Evolutionary conservation across 2,329 filamentous ascomycete genomes (phyloP).

Genomic region (Coniochaeta ligniaria): DNA sequence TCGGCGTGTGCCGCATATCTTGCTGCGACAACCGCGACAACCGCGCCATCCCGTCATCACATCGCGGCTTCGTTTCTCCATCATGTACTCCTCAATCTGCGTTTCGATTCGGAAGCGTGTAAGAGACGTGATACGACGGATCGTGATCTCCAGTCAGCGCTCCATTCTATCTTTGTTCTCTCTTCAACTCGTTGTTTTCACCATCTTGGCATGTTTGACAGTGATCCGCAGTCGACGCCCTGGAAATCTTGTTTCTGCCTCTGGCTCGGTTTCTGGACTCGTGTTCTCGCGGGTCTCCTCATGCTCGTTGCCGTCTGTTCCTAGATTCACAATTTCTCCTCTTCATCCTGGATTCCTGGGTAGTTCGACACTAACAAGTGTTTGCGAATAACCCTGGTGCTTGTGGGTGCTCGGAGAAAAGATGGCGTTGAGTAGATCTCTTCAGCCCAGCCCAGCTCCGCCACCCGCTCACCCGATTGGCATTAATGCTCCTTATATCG

Average conservation of each 20-base stretch:
- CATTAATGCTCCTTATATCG: neutral
- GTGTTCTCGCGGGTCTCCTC: neutral
- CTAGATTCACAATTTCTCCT: neutral
- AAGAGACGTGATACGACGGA: constrained; percentile 21
- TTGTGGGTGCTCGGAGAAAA: neutral
- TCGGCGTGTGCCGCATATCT: no score
- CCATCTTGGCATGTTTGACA: neutral
- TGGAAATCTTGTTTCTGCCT: neutral
- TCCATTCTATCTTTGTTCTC: constrained; percentile 7
- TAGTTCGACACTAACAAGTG: neutral
- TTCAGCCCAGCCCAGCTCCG: neutral
- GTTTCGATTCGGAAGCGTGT: constrained; percentile 16
- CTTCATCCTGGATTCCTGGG: neutral
- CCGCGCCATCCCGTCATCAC: neutral
- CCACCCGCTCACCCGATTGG: neutral
- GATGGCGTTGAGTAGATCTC: neutral
- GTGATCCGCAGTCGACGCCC: neutral
- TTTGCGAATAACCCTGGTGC: neutral
- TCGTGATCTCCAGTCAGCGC: constrained; percentile 8
- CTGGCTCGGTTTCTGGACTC: neutral
- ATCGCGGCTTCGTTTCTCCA: constrained; percentile 5
- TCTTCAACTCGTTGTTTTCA: neutral
- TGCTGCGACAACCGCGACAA: neutral
- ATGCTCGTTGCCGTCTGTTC: neutral
- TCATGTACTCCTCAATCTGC: constrained; percentile 9